Evolutionary conservation across 768 basidiomycete genomes (phyloP), one percentile per base, ranked within the genome.

Genomic region (Auricularia heimuer): DNA sequence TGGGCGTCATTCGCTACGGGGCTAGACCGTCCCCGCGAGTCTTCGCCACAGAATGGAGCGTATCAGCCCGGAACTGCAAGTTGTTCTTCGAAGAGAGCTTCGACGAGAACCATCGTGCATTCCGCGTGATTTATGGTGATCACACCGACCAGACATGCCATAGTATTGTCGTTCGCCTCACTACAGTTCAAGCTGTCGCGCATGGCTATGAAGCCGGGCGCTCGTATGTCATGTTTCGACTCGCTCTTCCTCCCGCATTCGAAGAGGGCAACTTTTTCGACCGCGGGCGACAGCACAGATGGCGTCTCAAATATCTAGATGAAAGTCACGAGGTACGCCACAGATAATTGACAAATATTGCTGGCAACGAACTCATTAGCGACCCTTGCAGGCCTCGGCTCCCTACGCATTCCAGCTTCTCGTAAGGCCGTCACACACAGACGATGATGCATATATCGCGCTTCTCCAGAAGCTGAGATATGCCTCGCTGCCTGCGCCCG

Each of bases 391-490:
- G 56, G 16, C 29, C 10, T 24, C 29, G 56, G 56, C 56, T 8
- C 63, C 65, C 21, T 36, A 36, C 36, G 61, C 35, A 1, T 44
- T 66, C 61, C 87, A 91, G 51, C 73, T 93, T 3, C 86, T 88
- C 34, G 69, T 92, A 39, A 70, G 86, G 10, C 77, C 92, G 8
- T 42, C 39, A 42, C 39, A 42, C 39, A 42, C 39, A 42, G 39
- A 42, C 12, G 12, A 7, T 14, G 39, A 42, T 7, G 8, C 7
- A 14, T 42, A 42, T 14, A 42, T 1, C 81, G 78, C 68, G 77
- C 85, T 21, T 73, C 79, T n/a, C 68, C 70, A 3, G 83, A 85
- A 35, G 91, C 93, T 69, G 71, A 86, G 71, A 90, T 88, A 72
- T 67, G 71, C 11, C 76, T 74, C 11, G 84, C 85, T n/a, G 51